phyloP scores from a whole-genome alignment of 1,284 basidiomycete genomes.

The Chondrostereum purpureum region DNA sequence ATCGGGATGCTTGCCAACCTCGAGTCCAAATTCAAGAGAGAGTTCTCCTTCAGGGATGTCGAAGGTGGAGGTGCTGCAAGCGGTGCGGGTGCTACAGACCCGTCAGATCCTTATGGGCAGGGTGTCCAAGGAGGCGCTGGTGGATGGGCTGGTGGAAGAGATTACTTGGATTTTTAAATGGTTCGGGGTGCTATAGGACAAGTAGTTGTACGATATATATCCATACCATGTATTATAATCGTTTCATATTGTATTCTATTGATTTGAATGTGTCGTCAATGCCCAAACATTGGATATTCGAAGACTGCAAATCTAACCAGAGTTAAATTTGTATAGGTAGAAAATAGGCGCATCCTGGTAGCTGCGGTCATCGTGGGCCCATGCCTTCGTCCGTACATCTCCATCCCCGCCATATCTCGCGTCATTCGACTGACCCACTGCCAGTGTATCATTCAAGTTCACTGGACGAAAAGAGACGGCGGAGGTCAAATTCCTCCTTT shows the following conservation, averaged over 20 bases:
- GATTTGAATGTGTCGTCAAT: no score
- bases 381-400: constrained; percentile 1
- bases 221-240: no score
- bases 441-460: constrained; percentile 7
- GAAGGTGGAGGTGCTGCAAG: constrained; percentile 36
- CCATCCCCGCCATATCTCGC: constrained; percentile 1
- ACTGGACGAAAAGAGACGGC: constrained; percentile 10
- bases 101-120: constrained; percentile 57
- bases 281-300: no score
- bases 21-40: constrained; percentile 69
- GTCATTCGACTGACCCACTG: constrained; percentile 7
- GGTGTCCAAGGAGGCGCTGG: constrained; percentile 31
- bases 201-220: no score
- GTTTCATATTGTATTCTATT: no score
- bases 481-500: constrained; percentile 3
- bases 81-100: constrained; percentile 16
- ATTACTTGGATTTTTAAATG: constrained; percentile 69
- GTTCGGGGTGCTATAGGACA: no score
- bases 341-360: no score
- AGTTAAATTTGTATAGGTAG: no score
- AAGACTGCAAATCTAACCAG: no score
- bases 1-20: constrained; percentile 70
- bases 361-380: background rate
- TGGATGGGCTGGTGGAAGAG: constrained; percentile 42
- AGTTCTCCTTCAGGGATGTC: constrained; percentile 69